Evolutionary conservation across 2,329 filamentous ascomycete genomes (phyloP).

Genomic region (Botrytis cinerea): DNA sequence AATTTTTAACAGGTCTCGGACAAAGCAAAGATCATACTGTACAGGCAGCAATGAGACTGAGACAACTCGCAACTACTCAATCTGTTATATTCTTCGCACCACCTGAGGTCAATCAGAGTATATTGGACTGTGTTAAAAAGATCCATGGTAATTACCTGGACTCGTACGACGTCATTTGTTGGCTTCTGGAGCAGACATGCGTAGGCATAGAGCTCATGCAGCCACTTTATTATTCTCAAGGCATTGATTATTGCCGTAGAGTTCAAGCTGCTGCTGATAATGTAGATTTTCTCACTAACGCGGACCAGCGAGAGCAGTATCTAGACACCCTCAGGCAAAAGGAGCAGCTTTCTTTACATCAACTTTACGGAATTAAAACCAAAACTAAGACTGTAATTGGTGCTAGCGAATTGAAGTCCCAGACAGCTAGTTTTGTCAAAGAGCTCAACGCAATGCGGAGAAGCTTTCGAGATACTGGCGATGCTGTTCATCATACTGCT

Average conservation of each 20-base stretch:
- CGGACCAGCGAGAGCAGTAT: constrained; percentile 44
- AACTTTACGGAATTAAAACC: constrained; percentile 55
- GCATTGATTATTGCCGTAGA: constrained; percentile 60
- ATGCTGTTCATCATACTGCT: constrained; percentile 50
- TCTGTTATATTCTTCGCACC: constrained; percentile 38
- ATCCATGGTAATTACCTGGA: constrained; percentile 16
- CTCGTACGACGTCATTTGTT: constrained; percentile 54
- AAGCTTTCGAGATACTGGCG: constrained; percentile 48
- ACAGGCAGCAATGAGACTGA: constrained; percentile 66
- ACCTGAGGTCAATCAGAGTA: constrained; percentile 48
- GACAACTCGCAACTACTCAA: constrained; percentile 53
- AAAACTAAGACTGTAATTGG: constrained; percentile 27
- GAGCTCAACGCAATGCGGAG: constrained; percentile 42
- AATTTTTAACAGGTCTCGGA: constrained; percentile 15
- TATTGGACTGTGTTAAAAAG: constrained; percentile 50
- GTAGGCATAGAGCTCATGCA: constrained; percentile 59
- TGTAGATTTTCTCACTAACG: constrained; percentile 45
- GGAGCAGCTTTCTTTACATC: constrained; percentile 58
- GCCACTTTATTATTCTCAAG: constrained; percentile 60
- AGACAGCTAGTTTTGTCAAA: constrained; percentile 37
- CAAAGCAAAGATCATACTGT: constrained; percentile 53
- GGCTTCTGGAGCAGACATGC: constrained; percentile 67
- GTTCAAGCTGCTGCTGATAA: constrained; percentile 51
- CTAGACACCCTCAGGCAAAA: constrained; percentile 50
- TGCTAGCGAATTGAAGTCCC: constrained; percentile 23